Conservation (phyloP, 495 filamentous ascomycete genomes). For the Penicillium arizonense region DNA sequence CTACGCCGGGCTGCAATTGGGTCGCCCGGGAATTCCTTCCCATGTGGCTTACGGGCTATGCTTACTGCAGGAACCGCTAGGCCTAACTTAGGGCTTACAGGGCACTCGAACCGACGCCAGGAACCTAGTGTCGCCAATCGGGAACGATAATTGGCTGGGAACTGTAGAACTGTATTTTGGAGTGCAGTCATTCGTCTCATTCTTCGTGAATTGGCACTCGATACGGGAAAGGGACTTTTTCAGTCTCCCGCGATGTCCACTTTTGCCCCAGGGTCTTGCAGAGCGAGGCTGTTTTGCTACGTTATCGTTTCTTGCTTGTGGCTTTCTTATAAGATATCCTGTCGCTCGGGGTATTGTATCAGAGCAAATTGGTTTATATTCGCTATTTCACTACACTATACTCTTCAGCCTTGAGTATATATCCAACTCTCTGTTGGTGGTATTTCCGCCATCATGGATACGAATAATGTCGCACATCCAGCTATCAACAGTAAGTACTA, state of each 20-base stretch:
- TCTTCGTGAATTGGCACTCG: not conserved
- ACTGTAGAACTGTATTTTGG: constrained; percentile 1
- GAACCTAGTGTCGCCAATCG: constrained; percentile 5
- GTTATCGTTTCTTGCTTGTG: not conserved
- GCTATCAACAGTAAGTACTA: constrained; percentile 11
- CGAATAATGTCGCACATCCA: not conserved
- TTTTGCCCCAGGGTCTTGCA: not conserved
- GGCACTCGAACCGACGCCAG: not conserved
- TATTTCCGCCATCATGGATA: constrained; percentile 1
- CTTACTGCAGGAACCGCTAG: constrained; percentile 10
- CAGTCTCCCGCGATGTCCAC: not conserved
- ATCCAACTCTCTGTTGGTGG: not conserved
- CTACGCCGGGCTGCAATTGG: constrained; percentile 6
- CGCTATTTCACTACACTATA: not conserved
- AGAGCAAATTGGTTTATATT: too few relatives aligned
- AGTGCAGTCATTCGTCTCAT: constrained; percentile 1
- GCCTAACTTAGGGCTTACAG: not conserved
- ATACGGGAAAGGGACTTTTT: not conserved
- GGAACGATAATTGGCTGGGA: not conserved
- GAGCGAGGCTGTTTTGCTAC: not conserved
- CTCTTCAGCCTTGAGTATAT: not conserved
- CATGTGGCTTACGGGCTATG: constrained; percentile 4
- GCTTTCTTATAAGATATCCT: not conserved
- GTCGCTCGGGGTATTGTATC: not conserved
- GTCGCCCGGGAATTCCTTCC: constrained; percentile 1